Percentiles rank a stretch among this genome's conserved stretches.
phyloP scores from a whole-genome alignment of 148 eudicot genomes.

The Persicaria maculosa region DNA sequence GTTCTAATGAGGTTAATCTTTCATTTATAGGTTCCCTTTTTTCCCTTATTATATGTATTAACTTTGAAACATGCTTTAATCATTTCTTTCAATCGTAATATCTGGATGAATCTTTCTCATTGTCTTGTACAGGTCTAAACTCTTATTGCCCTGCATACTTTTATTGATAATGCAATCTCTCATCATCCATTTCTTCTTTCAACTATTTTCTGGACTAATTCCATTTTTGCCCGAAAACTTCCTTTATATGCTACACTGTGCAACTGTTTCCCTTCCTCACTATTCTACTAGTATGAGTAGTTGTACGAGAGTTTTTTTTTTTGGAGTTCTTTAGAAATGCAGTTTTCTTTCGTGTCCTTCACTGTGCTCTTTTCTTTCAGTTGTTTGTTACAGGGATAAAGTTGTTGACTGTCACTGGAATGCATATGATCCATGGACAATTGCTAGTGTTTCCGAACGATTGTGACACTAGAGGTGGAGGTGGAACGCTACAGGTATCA shows the following conservation, averaged over 20 bases:
- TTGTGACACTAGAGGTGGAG: constrained; percentile 76
- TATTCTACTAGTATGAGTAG: too few relatives aligned
- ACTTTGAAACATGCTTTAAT: neutral
- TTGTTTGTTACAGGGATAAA: constrained; percentile 51
- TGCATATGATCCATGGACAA: constrained; percentile 82
- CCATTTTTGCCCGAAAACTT: too few relatives aligned
- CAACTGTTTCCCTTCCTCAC: neutral
- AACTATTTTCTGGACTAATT: too few relatives aligned
- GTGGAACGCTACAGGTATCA: constrained; percentile 86
- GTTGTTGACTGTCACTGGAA: constrained; percentile 99
- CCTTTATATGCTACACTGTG: neutral
- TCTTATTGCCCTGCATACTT: neutral
- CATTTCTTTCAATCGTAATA: neutral
- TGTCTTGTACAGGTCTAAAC: neutral
- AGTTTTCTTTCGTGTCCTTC: neutral
- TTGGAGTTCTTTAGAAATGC: too few relatives aligned
- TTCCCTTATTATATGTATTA: neutral
- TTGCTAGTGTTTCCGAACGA: constrained; percentile 96
- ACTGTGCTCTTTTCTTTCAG: neutral
- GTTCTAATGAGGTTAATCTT: neutral
- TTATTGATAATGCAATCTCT: too few relatives aligned
- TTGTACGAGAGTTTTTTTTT: neutral
- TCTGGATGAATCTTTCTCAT: neutral
- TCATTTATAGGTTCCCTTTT: neutral
- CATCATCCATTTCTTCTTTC: too few relatives aligned